Base-by-base conservation (phyloP, 805 yeast genomes). In the Metschnikowia lachancei region DNA sequence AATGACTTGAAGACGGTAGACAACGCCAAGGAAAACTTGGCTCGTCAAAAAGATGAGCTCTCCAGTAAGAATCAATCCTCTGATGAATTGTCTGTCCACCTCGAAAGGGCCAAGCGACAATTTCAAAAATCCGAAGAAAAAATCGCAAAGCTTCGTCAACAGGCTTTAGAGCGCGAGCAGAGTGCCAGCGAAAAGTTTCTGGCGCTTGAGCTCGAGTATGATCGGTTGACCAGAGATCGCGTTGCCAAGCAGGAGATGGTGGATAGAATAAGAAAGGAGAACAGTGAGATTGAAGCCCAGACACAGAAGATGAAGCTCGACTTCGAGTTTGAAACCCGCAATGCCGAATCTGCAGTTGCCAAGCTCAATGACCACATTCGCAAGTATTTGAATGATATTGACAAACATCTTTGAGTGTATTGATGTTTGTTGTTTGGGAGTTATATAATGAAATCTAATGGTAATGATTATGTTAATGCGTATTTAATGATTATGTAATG, bases 321-420 rank as follows among this genome's bases (percentile, higher is more conserved):
- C 13, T 77, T 75, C 50, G 80, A 80, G 41, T 58, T 57, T 20
- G 89, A 84, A 54, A 70, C 76, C 40, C 72, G 76, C 49, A 76
- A 71, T 31, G 71, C 82, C 8, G 78, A 77, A 46, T 60, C 70
- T 41, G 85, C 82, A 55, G 69, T 81, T 45, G 74, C 79, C 18
- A 69, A 74, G 48, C 68, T 85, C 46, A 78, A 78, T 47, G 69
- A 79, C 9, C 85, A 80, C 53, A 69, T 85, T 35, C 69, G 69
- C 49, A 62, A 72, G 45, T 85, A 85, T 54, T 56, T 81, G 42
- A 63, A 64, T 34, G 83, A 79, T 47, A 75, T 81, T 71, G 69
- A 69, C 32, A 74, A 37, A 19, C 43, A 39, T 26, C 35, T 47
- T 28, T 39, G 41, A 36, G 34, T 1, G 5, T n/a, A n/a, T n/a